Percentiles rank a stretch among this genome's conserved stretches.
phyloP scores from a whole-genome alignment of 192 early-diverging fungal genomes.

The Backusella liffmaniae region DNA sequence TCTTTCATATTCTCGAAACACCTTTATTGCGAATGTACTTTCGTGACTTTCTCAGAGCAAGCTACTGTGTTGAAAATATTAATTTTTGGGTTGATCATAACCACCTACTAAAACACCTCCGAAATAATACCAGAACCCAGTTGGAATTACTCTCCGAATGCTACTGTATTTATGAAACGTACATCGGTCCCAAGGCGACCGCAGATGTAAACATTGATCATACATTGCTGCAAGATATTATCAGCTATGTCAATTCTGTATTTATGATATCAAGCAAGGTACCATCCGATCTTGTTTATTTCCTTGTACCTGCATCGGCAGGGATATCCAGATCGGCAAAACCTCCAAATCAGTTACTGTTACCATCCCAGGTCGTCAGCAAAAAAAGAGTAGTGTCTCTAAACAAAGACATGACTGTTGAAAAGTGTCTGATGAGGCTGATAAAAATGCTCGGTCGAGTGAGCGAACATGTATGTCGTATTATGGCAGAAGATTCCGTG shows the following conservation, averaged over 20 bases:
- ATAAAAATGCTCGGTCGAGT: slow-evolving; percentile 28
- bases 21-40: slow-evolving; percentile 51
- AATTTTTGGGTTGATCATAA: slow-evolving; percentile 63
- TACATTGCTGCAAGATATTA: slow-evolving; percentile 44
- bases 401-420: neutral
- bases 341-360: neutral
- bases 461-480: slow-evolving; percentile 29
- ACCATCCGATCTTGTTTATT: neutral
- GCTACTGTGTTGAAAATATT: slow-evolving; percentile 73
- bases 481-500: slow-evolving; percentile 37
- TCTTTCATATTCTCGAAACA: slow-evolving; percentile 59
- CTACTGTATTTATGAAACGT: slow-evolving; percentile 53
- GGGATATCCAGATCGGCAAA: neutral
- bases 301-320: neutral
- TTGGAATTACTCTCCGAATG: slow-evolving; percentile 45
- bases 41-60: slow-evolving; percentile 57
- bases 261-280: neutral
- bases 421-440: slow-evolving; percentile 15
- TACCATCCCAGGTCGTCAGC: neutral
- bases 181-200: slow-evolving; percentile 33
- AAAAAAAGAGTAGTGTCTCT: neutral
- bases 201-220: slow-evolving; percentile 53
- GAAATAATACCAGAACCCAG: slow-evolving; percentile 23
- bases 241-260: slow-evolving; percentile 18
- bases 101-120: slow-evolving; percentile 32